Conservation (phyloP, 495 filamentous ascomycete genomes). For the Thermothielavioides terrestris region DNA sequence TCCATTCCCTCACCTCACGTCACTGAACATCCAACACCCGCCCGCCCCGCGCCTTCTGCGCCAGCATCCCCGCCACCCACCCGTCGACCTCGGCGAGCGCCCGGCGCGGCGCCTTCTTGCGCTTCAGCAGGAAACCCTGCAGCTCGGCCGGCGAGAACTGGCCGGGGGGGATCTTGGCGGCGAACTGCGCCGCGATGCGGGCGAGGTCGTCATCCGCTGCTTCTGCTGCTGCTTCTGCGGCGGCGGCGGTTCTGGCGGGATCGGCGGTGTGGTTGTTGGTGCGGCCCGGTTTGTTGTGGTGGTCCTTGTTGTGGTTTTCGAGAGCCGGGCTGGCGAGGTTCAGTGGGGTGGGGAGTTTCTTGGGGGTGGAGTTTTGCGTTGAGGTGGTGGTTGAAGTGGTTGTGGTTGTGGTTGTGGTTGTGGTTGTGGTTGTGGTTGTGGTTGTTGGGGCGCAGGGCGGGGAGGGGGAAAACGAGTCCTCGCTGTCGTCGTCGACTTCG, state of each 20-base stretch:
- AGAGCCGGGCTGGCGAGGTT: background rate
- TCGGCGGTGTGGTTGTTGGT: background rate
- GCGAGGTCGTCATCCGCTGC: background rate
- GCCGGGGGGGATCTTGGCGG: conserved; percentile 37
- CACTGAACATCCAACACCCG: conserved; percentile 33
- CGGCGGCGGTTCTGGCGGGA: too few species aligned
- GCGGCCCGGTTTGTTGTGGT: background rate
- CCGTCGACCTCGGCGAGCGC: conserved; percentile 46
- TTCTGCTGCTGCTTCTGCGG: too few species aligned
- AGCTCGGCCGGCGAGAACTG: conserved; percentile 61
- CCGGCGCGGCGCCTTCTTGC: conserved; percentile 51
- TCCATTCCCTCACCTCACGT: too few species aligned
- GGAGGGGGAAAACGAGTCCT: background rate
- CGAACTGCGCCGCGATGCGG: conserved; percentile 37
- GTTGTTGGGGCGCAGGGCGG: background rate
- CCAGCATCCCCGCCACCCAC: conserved; percentile 47
- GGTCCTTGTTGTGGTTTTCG: too few species aligned
- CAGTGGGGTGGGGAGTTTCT: background rate
- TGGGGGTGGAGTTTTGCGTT: background rate
- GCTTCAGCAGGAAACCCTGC: conserved; percentile 57
- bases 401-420: background rate
- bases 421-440: background rate
- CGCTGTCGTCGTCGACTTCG: conserved; percentile 1
- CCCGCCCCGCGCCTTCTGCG: conserved; percentile 35
- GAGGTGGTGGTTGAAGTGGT: background rate